Conservation (phyloP, 352 stramenopile genomes). For the Phytophthora sansomeana region DNA sequence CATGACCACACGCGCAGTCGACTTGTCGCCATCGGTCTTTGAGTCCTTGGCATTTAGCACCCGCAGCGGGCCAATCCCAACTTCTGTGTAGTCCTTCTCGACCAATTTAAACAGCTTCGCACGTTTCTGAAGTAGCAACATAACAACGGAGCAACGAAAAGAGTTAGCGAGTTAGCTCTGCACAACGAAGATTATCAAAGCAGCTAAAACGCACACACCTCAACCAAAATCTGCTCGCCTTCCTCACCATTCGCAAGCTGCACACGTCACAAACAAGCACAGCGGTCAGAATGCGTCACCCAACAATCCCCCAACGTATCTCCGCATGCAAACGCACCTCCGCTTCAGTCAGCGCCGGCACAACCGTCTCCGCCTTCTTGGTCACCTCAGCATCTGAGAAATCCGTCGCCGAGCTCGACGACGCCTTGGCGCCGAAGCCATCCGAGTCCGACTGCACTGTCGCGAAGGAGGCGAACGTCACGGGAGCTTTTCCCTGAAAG, state of each 20-base stretch:
- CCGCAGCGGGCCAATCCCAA: conserved; percentile 77
- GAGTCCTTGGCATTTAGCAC: conserved; percentile 61
- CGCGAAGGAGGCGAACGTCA: conserved; percentile 71
- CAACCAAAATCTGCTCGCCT: conserved; percentile 69
- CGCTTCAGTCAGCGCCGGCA: conserved; percentile 67
- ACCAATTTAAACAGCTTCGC: conserved; percentile 85
- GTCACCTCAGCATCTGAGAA: conserved; percentile 60
- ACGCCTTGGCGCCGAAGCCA: conserved; percentile 50
- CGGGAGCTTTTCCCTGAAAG: conserved; percentile 51
- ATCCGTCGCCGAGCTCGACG: conserved; percentile 39
- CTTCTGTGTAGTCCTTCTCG: conserved; percentile 77
- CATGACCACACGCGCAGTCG: conserved; percentile 76
- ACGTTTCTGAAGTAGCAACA: conserved; percentile 56
- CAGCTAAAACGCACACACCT: conserved; percentile 43
- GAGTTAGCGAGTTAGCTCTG: background rate
- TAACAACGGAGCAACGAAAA: background rate
- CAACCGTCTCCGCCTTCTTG: conserved; percentile 60
- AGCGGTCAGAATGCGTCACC: conserved; percentile 10
- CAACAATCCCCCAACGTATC: background rate
- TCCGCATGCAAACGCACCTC: conserved; percentile 45
- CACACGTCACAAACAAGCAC: conserved; percentile 7
- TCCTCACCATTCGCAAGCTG: conserved; percentile 81
- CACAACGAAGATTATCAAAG: background rate
- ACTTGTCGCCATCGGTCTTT: conserved; percentile 48
- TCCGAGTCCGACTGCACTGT: conserved; percentile 45